Conservation (phyloP, 805 yeast genomes). For the Peterozyma xylosa region DNA sequence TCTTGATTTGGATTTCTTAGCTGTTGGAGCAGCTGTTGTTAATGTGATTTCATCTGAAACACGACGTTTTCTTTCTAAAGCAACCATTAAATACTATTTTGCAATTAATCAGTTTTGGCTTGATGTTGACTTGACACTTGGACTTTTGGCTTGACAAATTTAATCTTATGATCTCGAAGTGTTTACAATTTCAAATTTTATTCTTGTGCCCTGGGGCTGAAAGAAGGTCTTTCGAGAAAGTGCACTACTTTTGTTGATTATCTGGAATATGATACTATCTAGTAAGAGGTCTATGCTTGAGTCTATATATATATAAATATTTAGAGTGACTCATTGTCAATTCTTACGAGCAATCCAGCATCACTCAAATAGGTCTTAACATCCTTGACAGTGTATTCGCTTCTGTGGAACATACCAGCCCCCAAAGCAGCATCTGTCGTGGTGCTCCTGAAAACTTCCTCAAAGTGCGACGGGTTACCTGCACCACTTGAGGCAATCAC, state of each 20-base stretch:
- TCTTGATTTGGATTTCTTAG: constrained; percentile 7
- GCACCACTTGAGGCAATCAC: constrained; percentile 98
- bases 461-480: constrained; percentile 86
- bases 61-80: constrained; percentile 7
- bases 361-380: constrained; percentile 64
- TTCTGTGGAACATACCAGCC: constrained; percentile 97
- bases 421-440: constrained; percentile 95
- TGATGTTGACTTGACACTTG: too few relatives aligned
- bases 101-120: too few relatives aligned
- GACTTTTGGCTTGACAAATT: too few relatives aligned
- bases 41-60: background rate
- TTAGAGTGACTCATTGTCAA: constrained; percentile 30
- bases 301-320: background rate
- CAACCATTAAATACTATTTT: constrained; percentile 4
- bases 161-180: too few relatives aligned
- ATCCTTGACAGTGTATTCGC: constrained; percentile 79
- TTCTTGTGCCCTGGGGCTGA: too few relatives aligned
- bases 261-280: background rate
- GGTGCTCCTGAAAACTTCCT: constrained; percentile 77
- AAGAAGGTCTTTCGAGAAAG: too few relatives aligned
- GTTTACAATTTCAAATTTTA: too few relatives aligned
- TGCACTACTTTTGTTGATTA: too few relatives aligned
- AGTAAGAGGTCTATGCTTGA: background rate
- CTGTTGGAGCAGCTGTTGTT: constrained; percentile 1
- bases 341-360: constrained; percentile 66